Conservation (phyloP, 108 stramenopile species). For the Discostella stelligeroides region DNA sequence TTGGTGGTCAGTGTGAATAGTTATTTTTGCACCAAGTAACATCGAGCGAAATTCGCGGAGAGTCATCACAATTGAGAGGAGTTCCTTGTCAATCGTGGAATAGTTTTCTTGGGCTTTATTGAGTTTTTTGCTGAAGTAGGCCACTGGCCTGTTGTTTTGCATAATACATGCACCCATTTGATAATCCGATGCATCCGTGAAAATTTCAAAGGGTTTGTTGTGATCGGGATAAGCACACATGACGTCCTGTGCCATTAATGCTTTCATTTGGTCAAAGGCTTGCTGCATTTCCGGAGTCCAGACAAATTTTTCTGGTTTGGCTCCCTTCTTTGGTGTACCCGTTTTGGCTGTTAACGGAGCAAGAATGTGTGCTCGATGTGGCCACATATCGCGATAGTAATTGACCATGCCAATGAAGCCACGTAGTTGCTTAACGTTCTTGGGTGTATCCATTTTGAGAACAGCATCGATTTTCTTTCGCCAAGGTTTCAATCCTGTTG, state of each 20-base stretch:
- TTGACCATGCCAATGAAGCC: conserved; percentile 52
- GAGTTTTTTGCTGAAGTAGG: no score
- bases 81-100: conserved; percentile 44
- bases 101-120: conserved; percentile 37
- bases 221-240: conserved; percentile 44
- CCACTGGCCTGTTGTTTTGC: conserved; percentile 36
- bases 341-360: conserved; percentile 29
- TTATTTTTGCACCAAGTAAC: no score
- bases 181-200: conserved; percentile 50
- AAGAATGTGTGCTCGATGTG: conserved; percentile 51
- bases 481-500: conserved; percentile 47
- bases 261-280: conserved; percentile 44
- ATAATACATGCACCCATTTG: conserved; percentile 50
- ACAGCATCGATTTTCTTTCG: conserved; percentile 51
- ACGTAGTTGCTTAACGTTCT: conserved; percentile 33
- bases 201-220: conserved; percentile 45
- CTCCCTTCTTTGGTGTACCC: background rate
- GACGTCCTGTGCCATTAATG: conserved; percentile 20
- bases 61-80: conserved; percentile 37
- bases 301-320: conserved; percentile 8
- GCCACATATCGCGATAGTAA: conserved; percentile 50
- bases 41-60: background rate
- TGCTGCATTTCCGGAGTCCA: conserved; percentile 30
- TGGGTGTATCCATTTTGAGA: conserved; percentile 30
- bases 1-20: no score